Evolutionary conservation across 768 basidiomycete species (phyloP).

Genomic region (Boletus rufocinnamomeus): DNA sequence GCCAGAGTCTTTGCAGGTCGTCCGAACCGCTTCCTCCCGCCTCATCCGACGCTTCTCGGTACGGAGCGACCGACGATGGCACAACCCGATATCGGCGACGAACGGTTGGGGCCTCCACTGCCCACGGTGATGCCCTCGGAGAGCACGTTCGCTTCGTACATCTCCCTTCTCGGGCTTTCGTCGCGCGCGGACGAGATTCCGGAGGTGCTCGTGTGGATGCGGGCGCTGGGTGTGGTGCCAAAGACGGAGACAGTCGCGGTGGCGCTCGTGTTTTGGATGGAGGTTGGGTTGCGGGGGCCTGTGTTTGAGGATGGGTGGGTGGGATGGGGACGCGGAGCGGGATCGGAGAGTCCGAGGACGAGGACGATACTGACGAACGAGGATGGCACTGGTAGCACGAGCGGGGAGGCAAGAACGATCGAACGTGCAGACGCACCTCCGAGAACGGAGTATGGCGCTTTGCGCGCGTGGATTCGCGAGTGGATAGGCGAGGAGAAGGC

Average conservation of each 20-base stretch:
- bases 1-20: constrained; percentile 14
- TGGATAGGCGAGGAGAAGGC: constrained; percentile 56
- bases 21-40: constrained; percentile 18
- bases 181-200: constrained; percentile 61
- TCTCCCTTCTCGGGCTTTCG: constrained; percentile 59
- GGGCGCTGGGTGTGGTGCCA: constrained; percentile 53
- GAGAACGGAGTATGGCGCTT: constrained; percentile 25
- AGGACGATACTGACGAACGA: no score
- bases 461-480: constrained; percentile 50
- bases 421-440: neutral
- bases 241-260: constrained; percentile 56
- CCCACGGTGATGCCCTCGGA: constrained; percentile 50
- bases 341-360: neutral
- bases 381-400: no score
- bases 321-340: neutral
- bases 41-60: neutral
- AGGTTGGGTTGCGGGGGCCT: constrained; percentile 64
- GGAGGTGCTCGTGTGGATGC: constrained; percentile 73
- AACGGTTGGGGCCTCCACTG: constrained; percentile 19
- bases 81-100: neutral
- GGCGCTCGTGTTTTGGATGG: constrained; percentile 70
- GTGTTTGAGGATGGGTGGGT: constrained; percentile 49
- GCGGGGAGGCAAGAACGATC: neutral
- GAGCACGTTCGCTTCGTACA: constrained; percentile 54
- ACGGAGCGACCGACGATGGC: constrained; percentile 9